Conservation (phyloP, 202 grass and related monocot species). For the Tripidium arundinaceum region DNA sequence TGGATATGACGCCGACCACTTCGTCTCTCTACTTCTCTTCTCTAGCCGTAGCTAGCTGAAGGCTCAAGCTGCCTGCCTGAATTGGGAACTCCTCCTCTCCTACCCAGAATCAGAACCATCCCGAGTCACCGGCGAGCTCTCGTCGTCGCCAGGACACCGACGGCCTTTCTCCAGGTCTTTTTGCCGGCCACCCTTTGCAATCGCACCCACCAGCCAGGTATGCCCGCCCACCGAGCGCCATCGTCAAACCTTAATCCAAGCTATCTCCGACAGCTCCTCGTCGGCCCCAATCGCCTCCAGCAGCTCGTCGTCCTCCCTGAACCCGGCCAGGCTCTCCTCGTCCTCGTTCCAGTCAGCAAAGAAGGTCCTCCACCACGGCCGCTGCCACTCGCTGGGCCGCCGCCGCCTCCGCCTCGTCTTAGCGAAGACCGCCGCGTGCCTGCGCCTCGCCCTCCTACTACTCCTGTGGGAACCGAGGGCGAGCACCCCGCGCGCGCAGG, state of each 20-base stretch:
- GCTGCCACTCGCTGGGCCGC: constrained; percentile 40
- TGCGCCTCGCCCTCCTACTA: constrained; percentile 26
- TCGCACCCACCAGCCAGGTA: background rate
- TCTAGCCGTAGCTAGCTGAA: background rate
- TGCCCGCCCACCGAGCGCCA: no score
- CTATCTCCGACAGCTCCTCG: constrained; percentile 29
- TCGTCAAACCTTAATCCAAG: no score
- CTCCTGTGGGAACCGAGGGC: constrained; percentile 33
- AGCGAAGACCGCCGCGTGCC: constrained; percentile 24
- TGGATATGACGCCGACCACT: background rate
- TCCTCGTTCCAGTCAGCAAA: constrained; percentile 58
- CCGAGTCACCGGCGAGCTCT: background rate
- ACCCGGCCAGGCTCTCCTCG: constrained; percentile 49
- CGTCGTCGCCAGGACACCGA: background rate
- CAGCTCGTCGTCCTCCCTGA: constrained; percentile 44
- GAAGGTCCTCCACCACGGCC: constrained; percentile 63
- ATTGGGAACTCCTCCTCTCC: background rate
- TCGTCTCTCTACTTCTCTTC: background rate
- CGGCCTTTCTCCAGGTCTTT: background rate
- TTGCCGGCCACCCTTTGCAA: no score
- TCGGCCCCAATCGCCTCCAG: constrained; percentile 29
- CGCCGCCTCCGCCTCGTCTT: constrained; percentile 23
- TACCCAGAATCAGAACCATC: background rate
- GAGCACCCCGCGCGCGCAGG: constrained; percentile 38
- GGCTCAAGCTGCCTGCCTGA: background rate